Conservation (phyloP, 306 rosid genomes). For the Gillenia trifoliata region DNA sequence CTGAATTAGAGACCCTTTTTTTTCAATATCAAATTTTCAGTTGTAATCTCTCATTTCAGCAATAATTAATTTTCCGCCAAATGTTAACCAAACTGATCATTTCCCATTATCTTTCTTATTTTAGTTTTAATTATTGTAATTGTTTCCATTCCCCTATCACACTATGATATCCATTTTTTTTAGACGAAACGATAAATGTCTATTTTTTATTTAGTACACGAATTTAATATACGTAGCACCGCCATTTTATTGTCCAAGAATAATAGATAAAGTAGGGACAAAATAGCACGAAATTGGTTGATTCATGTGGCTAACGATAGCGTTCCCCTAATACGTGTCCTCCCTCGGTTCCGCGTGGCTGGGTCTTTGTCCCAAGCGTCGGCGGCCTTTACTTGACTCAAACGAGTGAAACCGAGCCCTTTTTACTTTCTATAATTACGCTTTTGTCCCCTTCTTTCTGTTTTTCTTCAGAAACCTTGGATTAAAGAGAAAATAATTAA, state of each 20-base stretch:
- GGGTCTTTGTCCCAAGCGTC: neutral
- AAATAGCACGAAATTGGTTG: neutral
- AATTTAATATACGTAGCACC: too few relatives aligned
- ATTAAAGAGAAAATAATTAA: neutral
- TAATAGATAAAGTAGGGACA: too few relatives aligned
- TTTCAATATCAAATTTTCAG: neutral
- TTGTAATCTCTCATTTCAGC: conserved; percentile 14
- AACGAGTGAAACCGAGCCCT: neutral
- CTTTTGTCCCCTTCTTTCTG: neutral
- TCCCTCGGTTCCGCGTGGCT: neutral
- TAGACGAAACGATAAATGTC: too few relatives aligned
- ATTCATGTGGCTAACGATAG: neutral
- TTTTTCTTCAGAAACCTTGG: neutral
- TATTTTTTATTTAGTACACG: too few relatives aligned
- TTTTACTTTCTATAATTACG: neutral
- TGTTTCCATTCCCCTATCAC: too few relatives aligned
- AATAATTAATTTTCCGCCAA: neutral
- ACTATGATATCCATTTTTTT: too few relatives aligned
- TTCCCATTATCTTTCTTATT: neutral
- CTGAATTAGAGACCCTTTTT: conserved; percentile 15
- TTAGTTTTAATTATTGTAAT: neutral
- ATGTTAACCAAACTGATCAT: neutral
- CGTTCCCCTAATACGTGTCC: neutral
- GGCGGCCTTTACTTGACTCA: neutral
- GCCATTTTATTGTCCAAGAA: too few relatives aligned